Evolutionary conservation across 1,284 basidiomycete species (phyloP).

Genomic region (Fistulinella staudtii): DNA sequence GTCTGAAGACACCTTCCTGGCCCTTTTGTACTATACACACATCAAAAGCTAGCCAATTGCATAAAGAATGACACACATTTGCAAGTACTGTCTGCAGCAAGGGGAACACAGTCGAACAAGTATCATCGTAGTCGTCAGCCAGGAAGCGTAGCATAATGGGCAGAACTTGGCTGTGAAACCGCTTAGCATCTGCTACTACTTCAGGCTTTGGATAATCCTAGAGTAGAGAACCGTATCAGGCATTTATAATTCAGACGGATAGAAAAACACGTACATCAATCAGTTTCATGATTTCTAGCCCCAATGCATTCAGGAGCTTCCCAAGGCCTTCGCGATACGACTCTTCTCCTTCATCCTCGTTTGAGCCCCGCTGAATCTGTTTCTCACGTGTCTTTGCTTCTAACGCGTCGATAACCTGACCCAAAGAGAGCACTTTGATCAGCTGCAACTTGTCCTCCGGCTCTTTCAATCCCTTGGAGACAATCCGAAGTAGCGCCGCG

Average conservation of each 20-base stretch:
- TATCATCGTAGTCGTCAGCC: slow-evolving; percentile 86
- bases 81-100: slow-evolving; percentile 73
- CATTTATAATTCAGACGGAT: slow-evolving; percentile 1
- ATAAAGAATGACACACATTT: slow-evolving; percentile 50
- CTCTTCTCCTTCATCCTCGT: slow-evolving; percentile 75
- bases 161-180: slow-evolving; percentile 66
- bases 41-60: slow-evolving; percentile 2
- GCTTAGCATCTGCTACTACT: slow-evolving; percentile 65
- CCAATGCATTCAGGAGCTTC: slow-evolving; percentile 79
- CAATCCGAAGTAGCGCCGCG: slow-evolving; percentile 75
- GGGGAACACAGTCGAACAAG: slow-evolving; percentile 80
- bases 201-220: slow-evolving; percentile 63
- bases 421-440: slow-evolving; percentile 84
- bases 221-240: slow-evolving; percentile 8
- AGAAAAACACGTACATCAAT: slow-evolving; percentile 53
- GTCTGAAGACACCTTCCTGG: slow-evolving; percentile 63
- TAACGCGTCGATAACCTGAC: slow-evolving; percentile 74
- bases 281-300: slow-evolving; percentile 83
- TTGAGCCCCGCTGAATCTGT: slow-evolving; percentile 60
- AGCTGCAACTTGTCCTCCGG: slow-evolving; percentile 88
- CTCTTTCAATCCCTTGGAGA: slow-evolving; percentile 92
- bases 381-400: slow-evolving; percentile 73
- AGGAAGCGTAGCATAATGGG: slow-evolving; percentile 88
- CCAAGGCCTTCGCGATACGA: slow-evolving; percentile 89
- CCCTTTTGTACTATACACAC: slow-evolving; percentile 67